A percentile compares a stretch with the other conserved stretches of the same genome.
Evolutionary conservation across 2,329 filamentous ascomycete species (phyloP).

Genomic region (Aureobasidium mangrovei): DNA sequence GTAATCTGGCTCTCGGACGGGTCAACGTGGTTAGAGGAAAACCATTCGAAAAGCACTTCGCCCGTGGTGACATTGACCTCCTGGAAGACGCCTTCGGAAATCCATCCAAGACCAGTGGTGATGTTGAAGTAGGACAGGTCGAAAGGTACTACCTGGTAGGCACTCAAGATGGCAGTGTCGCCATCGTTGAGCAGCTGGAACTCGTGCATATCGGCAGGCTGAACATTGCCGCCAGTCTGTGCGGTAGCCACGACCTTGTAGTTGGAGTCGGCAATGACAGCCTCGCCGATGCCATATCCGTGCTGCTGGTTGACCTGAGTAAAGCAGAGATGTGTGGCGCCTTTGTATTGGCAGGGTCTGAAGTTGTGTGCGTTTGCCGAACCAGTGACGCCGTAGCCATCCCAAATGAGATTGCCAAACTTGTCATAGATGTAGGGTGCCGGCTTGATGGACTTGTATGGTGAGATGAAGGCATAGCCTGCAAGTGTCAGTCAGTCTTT

Average conservation of each 20-base stretch:
- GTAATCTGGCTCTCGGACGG: slow-evolving; percentile 35
- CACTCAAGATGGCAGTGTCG: slow-evolving; percentile 21
- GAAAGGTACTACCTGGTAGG: slow-evolving; percentile 23
- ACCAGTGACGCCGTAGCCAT: slow-evolving; percentile 35
- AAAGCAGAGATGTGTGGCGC: slow-evolving; percentile 37
- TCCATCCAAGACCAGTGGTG: slow-evolving; percentile 34
- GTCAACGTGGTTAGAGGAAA: slow-evolving; percentile 42
- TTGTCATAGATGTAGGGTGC: slow-evolving; percentile 24
- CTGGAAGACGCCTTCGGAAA: slow-evolving; percentile 30
- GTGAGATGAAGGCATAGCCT: slow-evolving; percentile 22
- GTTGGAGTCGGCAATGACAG: slow-evolving; percentile 37
- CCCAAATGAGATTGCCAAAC: slow-evolving; percentile 23
- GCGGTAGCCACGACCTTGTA: slow-evolving; percentile 38
- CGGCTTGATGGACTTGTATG: slow-evolving; percentile 16
- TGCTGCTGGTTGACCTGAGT: slow-evolving; percentile 37
- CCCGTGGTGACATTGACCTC: slow-evolving; percentile 41
- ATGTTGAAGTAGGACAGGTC: slow-evolving; percentile 32
- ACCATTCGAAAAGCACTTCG: slow-evolving; percentile 49
- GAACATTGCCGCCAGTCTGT: slow-evolving; percentile 17
- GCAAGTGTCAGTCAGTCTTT: neutral
- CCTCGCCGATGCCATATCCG: slow-evolving; percentile 39
- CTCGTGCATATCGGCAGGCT: slow-evolving; percentile 38
- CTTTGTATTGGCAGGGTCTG: slow-evolving; percentile 38
- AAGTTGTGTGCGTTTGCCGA: slow-evolving; percentile 37
- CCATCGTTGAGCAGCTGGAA: slow-evolving; percentile 35